Percentiles rank a stretch among this genome's conserved stretches.
Conservation (phyloP, 805 yeast species). For the Metschnikowia kunwiensis region DNA sequence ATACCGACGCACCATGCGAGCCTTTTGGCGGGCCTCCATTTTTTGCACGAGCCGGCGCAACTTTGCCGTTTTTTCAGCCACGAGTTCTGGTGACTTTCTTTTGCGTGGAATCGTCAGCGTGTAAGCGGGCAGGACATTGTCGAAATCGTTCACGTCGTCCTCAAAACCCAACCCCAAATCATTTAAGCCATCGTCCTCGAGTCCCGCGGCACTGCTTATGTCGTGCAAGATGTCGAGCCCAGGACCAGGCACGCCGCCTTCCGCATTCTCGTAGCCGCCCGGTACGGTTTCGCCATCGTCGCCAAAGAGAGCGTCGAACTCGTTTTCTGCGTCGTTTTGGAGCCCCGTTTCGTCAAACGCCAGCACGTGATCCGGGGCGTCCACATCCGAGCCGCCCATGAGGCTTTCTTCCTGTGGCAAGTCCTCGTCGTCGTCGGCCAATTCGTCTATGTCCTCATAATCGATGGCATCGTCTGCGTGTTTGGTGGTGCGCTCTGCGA, state of each 20-base stretch:
- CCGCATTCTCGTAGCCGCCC: slow-evolving; percentile 11
- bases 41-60: slow-evolving; percentile 26
- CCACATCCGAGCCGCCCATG: background rate
- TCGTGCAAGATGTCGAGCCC: slow-evolving; percentile 18
- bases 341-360: slow-evolving; percentile 21
- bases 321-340: slow-evolving; percentile 37
- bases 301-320: slow-evolving; percentile 40
- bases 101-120: slow-evolving; percentile 5
- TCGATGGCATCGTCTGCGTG: slow-evolving; percentile 94
- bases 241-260: slow-evolving; percentile 1
- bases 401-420: slow-evolving; percentile 15
- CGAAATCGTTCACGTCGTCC: slow-evolving; percentile 20
- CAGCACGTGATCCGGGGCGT: slow-evolving; percentile 1
- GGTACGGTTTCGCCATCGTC: slow-evolving; percentile 22
- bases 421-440: slow-evolving; percentile 76
- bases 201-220: slow-evolving; percentile 14
- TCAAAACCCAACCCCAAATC: slow-evolving; percentile 20
- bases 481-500: slow-evolving; percentile 39
- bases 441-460: slow-evolving; percentile 90
- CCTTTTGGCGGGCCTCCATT: slow-evolving; percentile 28
- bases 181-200: slow-evolving; percentile 21
- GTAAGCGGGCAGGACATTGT: background rate
- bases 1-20: slow-evolving; percentile 40
- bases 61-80: slow-evolving; percentile 27
- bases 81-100: slow-evolving; percentile 16